A percentile compares a stretch with the other conserved stretches of the same genome.
These are phyloP conservation scores for Ajuga chamaepitys DNA, from an alignment of 257 asterid genomes.

Conservation along the genomic window DNA sequence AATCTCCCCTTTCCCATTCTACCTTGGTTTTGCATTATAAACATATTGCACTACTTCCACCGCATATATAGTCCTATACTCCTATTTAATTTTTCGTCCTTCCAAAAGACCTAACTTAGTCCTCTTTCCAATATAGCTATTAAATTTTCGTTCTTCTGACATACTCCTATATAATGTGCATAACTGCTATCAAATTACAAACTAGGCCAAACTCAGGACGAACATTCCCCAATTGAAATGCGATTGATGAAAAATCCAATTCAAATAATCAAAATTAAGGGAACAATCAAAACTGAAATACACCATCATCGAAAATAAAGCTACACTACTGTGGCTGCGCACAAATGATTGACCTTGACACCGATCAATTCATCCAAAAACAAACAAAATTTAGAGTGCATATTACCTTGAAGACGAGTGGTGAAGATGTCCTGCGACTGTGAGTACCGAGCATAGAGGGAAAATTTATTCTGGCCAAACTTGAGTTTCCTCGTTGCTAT, in stretches of 20 bases:
- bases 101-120: too few species aligned
- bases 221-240: neutral
- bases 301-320: too few species aligned
- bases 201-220: neutral
- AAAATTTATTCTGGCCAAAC: conserved; percentile 18
- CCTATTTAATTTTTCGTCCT: too few species aligned
- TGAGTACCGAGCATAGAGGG: conserved; percentile 55
- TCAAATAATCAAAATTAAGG: neutral
- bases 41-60: too few species aligned
- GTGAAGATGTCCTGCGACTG: conserved; percentile 74
- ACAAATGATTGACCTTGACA: too few species aligned
- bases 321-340: too few species aligned
- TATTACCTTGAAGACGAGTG: conserved; percentile 74
- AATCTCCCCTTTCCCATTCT: neutral
- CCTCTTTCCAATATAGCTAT: too few species aligned
- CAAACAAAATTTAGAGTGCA: neutral
- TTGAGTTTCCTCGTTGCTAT: conserved; percentile 28
- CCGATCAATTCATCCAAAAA: neutral
- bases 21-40: too few species aligned
- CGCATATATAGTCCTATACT: too few species aligned
- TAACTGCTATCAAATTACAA: neutral
- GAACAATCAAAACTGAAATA: neutral
- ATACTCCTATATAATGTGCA: too few species aligned
- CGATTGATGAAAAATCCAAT: neutral
- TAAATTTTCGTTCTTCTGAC: too few species aligned